Percentiles rank a stretch among this genome's conserved stretches.
Evolutionary conservation across 768 basidiomycete species (phyloP).

Genomic region (Suillus variegatus): DNA sequence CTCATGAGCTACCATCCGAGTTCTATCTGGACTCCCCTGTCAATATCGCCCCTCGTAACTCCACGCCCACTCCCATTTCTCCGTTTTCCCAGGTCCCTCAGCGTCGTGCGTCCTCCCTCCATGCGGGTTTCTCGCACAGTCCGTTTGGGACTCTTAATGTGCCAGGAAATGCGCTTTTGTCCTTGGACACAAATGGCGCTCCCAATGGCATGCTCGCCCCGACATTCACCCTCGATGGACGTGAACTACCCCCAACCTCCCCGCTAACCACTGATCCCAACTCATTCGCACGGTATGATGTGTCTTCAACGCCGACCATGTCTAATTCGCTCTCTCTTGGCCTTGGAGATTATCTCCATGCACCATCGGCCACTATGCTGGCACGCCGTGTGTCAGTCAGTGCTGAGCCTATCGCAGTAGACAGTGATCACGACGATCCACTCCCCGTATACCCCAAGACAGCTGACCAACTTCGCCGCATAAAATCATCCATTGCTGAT

Average conservation of each 20-base stretch:
- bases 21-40: conserved; percentile 58
- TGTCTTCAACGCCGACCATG: conserved; percentile 44
- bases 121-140: conserved; percentile 54
- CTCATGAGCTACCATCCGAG: conserved; percentile 54
- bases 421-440: conserved; percentile 62
- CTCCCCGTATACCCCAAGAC: conserved; percentile 81
- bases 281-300: conserved; percentile 56
- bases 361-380: conserved; percentile 75
- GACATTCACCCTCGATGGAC: conserved; percentile 58
- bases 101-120: conserved; percentile 56
- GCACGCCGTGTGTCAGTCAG: conserved; percentile 93
- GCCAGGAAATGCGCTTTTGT: conserved; percentile 75
- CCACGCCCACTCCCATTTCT: conserved; percentile 47
- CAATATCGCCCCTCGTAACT: conserved; percentile 28
- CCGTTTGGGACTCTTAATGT: conserved; percentile 82
- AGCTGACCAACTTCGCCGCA: conserved; percentile 81
- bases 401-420: conserved; percentile 92
- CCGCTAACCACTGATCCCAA: conserved; percentile 49
- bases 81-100: conserved; percentile 56
- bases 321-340: conserved; percentile 39
- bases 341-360: conserved; percentile 68
- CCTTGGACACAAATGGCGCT: conserved; percentile 41
- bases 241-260: conserved; percentile 62
- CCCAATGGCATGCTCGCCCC: conserved; percentile 43
- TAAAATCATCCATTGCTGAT: conserved; percentile 81